Percentiles rank a stretch among this genome's conserved stretches.
Conservation (phyloP, 192 early-diverging fungal genomes). For the Lobulomyces angularis region DNA sequence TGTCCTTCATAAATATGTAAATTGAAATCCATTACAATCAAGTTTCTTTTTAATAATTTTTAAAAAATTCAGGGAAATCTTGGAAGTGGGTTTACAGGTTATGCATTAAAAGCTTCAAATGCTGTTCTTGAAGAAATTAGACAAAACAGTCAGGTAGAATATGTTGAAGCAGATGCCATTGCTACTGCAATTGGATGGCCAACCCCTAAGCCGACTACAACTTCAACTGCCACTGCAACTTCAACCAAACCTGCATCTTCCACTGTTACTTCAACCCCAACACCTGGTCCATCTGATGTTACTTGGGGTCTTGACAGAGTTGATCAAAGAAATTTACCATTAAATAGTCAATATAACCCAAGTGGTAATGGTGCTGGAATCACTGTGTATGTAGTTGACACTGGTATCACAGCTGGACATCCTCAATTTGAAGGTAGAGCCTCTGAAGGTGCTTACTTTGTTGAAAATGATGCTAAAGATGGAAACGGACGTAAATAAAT, state of each 20-base stretch:
- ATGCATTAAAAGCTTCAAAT: too few species aligned
- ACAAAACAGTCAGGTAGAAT: conserved; percentile 51
- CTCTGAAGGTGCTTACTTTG: conserved; percentile 59
- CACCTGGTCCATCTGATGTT: conserved; percentile 54
- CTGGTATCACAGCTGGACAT: conserved; percentile 59
- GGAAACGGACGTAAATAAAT: conserved; percentile 38
- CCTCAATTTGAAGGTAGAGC: conserved; percentile 84
- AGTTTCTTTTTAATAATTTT: too few species aligned
- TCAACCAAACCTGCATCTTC: too few species aligned
- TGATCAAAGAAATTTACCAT: conserved; percentile 59
- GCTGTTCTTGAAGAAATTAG: conserved; percentile 60
- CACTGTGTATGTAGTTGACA: conserved; percentile 88
- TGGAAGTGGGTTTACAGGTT: too few species aligned
- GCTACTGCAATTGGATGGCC: conserved; percentile 38
- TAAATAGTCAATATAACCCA: conserved; percentile 41
- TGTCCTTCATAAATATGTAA: too few species aligned
- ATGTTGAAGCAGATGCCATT: conserved; percentile 69
- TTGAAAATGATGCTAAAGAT: conserved; percentile 33
- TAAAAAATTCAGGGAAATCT: too few species aligned
- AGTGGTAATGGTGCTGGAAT: conserved; percentile 63
- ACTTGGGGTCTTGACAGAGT: conserved; percentile 82
- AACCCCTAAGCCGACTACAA: too few species aligned
- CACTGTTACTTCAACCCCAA: too few species aligned
- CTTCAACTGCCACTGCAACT: too few species aligned
- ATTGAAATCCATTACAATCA: too few species aligned